Evolutionary conservation across 2,329 filamentous ascomycete species (phyloP).

Genomic region (Aspergillus amoenus): DNA sequence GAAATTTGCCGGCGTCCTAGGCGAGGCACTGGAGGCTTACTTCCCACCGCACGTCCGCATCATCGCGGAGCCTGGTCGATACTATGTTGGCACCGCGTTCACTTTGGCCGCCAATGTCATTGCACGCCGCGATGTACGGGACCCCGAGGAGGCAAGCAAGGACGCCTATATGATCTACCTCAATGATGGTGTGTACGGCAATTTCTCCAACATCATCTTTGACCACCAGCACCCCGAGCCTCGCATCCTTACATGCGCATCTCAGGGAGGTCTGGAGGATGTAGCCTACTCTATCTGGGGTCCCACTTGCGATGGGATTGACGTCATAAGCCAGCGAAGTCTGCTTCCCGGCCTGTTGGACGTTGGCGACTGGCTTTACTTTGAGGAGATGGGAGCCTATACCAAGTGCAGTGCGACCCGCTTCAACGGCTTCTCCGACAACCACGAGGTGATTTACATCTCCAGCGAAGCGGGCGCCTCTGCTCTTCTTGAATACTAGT

Average conservation of each 20-base stretch:
- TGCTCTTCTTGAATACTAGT: slow-evolving; percentile 62
- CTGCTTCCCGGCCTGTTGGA: slow-evolving; percentile 75
- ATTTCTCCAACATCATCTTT: slow-evolving; percentile 99
- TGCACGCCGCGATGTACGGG: slow-evolving; percentile 82
- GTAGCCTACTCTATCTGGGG: slow-evolving; percentile 97
- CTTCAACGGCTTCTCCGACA: slow-evolving; percentile 95
- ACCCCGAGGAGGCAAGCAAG: slow-evolving; percentile 52
- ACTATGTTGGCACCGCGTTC: slow-evolving; percentile 91
- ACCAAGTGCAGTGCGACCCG: slow-evolving; percentile 96
- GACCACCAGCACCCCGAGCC: slow-evolving; percentile 92
- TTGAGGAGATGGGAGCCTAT: slow-evolving; percentile 98
- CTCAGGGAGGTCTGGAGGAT: slow-evolving; percentile 57
- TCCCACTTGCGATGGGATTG: slow-evolving; percentile 95
- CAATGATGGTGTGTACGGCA: slow-evolving; percentile 97
- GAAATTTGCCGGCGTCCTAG: slow-evolving; percentile 78
- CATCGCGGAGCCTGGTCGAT: slow-evolving; percentile 94
- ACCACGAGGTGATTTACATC: slow-evolving; percentile 90
- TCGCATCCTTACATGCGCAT: slow-evolving; percentile 70
- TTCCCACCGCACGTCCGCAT: slow-evolving; percentile 81
- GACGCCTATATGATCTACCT: slow-evolving; percentile 91
- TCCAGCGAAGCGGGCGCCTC: slow-evolving; percentile 87
- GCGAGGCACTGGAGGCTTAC: slow-evolving; percentile 77
- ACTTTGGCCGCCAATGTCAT: slow-evolving; percentile 96
- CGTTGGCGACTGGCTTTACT: slow-evolving; percentile 97
- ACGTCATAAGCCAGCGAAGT: slow-evolving; percentile 83